These are phyloP conservation scores for Ilex aquifolium DNA, from an alignment of 257 asterid species.

Conservation along the genomic window DNA sequence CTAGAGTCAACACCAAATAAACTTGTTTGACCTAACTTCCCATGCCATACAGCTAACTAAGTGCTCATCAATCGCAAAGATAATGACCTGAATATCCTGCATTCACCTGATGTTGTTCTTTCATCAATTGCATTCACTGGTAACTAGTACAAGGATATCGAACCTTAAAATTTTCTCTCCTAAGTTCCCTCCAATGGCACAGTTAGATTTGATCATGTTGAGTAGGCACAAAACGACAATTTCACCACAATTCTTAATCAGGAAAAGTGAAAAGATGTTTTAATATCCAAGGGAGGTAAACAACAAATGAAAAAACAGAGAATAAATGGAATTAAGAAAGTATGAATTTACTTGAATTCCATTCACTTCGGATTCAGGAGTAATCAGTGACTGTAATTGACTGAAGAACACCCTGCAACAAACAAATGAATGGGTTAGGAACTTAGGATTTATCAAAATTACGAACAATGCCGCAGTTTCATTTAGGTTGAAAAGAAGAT, in stretches of 20 bases:
- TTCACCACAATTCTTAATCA: constrained; percentile 18
- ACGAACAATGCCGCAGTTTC: not conserved
- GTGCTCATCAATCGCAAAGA: not conserved
- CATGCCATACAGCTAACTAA: constrained; percentile 5
- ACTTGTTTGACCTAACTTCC: not conserved
- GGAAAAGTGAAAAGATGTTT: constrained; percentile 9
- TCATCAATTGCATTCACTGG: constrained; percentile 14
- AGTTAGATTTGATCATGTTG: constrained; percentile 31
- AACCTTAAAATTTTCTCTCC: constrained; percentile 21
- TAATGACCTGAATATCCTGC: constrained; percentile 13
- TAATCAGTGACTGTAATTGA: constrained; percentile 45
- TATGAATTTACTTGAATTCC: constrained; percentile 41
- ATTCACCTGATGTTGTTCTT: constrained; percentile 20
- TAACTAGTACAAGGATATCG: constrained; percentile 17
- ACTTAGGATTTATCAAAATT: not conserved
- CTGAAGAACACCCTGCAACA: constrained; percentile 62
- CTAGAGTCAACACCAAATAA: not conserved
- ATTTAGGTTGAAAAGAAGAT: not conserved
- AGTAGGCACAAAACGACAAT: constrained; percentile 23
- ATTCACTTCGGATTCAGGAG: constrained; percentile 47
- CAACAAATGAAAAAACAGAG: constrained; percentile 12
- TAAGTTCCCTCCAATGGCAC: constrained; percentile 18
- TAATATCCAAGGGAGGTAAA: constrained; percentile 1
- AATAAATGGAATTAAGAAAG: constrained; percentile 1
- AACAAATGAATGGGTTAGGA: constrained; percentile 5